Base-by-base conservation (phyloP, 2,329 filamentous ascomycete genomes). In the Coleophoma cylindrospora region DNA sequence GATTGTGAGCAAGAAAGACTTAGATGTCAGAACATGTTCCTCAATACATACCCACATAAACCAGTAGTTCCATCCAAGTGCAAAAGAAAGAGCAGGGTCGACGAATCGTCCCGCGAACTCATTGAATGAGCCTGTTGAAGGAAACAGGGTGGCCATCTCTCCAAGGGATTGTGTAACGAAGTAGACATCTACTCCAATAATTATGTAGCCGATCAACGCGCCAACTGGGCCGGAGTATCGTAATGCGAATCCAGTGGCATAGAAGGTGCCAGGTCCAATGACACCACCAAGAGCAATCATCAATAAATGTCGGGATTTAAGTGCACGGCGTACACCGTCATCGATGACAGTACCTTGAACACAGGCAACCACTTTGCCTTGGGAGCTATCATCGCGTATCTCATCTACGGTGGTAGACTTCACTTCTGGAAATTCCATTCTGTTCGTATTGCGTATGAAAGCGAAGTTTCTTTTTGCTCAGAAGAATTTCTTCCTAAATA, bases 201-300 rank as follows among this genome's bases (percentile, higher is more conserved):
- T 34, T 2, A 33, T 34, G 17, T 19, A 48, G 10, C 36, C 34
- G 34, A 48, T 34, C 12, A 48, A 17, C 6, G 32, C 17, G 19
- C 34, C 46, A n/a, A 41, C 46, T 4, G 46, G 46, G 9, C 46
- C 46, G 13, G 34, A 22, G 17, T 48, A 27, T 15, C n/a, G n/a
- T 10, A 48, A 12, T n/a, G 46, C 46, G 10, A n/a, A 15, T 14
- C 46, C 46, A 34, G 38, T 41, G 14, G n/a, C 46, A 27, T 27
- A 33, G 27, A 40, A 41, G 5, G 27, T 40, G 34, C 46, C 41
- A 14, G 41, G 41, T 22, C 46, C 46, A 22, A 41, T 41, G 14
- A 48, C 36, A 41, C 46, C 85, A 62, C 84, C 85, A 53, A 88
- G 86, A 57, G 84, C 85, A 68, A 80, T 79, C 76, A 80, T 79